Conservation (phyloP, 2,329 filamentous ascomycete genomes). For the Microascus cirrosus region DNA sequence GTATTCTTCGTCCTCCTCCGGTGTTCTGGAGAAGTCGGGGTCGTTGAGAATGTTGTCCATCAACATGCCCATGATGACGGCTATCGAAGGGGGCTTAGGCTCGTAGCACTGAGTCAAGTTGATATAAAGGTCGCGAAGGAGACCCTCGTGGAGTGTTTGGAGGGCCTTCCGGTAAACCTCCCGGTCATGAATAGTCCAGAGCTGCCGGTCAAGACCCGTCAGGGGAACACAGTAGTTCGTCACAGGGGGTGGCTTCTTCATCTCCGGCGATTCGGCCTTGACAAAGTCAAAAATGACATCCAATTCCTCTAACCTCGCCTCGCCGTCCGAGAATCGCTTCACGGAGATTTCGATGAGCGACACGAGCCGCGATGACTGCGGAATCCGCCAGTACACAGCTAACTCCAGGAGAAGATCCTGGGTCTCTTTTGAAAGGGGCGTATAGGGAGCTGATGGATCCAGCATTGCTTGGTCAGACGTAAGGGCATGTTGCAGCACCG, state of each 20-base stretch:
- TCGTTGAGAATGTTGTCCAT: conserved; percentile 76
- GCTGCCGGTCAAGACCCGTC: conserved; percentile 43
- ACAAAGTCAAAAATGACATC: conserved; percentile 74
- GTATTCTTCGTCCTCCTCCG: conserved; percentile 63
- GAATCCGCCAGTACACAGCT: conserved; percentile 79
- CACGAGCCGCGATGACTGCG: conserved; percentile 68
- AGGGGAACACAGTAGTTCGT: conserved; percentile 39
- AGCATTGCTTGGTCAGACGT: conserved; percentile 49
- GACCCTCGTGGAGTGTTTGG: conserved; percentile 62
- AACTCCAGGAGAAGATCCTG: conserved; percentile 77
- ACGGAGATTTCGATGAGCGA: conserved; percentile 75
- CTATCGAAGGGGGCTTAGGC: conserved; percentile 71
- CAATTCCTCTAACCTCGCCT: conserved; percentile 69
- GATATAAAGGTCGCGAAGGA: conserved; percentile 80
- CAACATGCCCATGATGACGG: conserved; percentile 67
- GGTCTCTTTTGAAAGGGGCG: conserved; percentile 63
- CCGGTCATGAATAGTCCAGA: conserved; percentile 61
- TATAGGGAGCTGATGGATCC: conserved; percentile 34
- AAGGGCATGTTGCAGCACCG: conserved; percentile 69
- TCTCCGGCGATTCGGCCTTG: conserved; percentile 59
- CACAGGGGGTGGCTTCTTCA: conserved; percentile 50
- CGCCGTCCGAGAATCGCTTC: conserved; percentile 75
- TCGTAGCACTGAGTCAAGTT: conserved; percentile 85
- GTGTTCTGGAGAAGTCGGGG: conserved; percentile 58
- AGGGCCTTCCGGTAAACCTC: conserved; percentile 65